Evolutionary conservation across 1,139 yeast genomes (phyloP).

Genomic region (Fermentozyma sake): DNA sequence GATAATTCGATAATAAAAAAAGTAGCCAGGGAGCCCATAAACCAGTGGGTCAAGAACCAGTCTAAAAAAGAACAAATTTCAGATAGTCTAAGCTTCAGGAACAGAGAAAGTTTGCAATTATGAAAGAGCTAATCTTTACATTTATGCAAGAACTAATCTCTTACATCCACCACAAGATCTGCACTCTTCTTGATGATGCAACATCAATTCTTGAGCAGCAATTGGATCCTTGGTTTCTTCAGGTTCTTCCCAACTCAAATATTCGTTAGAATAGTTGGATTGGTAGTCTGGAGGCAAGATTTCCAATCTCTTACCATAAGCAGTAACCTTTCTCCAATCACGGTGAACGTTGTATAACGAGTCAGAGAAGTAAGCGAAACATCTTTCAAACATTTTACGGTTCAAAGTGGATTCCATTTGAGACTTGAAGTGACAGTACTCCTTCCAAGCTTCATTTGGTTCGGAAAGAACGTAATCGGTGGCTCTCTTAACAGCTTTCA

Average conservation of each 20-base stretch:
- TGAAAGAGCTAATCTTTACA: not conserved
- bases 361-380: conserved; percentile 52
- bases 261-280: conserved; percentile 50
- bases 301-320: conserved; percentile 51
- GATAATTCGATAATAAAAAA: too few species aligned
- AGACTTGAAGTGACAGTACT: conserved; percentile 46
- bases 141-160: conserved; percentile 26
- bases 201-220: conserved; percentile 44
- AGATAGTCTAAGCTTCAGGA: too few species aligned
- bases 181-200: conserved; percentile 43
- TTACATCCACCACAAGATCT: conserved; percentile 48
- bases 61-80: too few species aligned
- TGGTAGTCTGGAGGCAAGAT: conserved; percentile 46
- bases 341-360: conserved; percentile 51
- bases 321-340: conserved; percentile 55
- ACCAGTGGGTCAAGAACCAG: too few species aligned
- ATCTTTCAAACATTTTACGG: conserved; percentile 47
- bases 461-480: conserved; percentile 42
- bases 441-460: conserved; percentile 46
- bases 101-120: too few species aligned
- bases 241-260: conserved; percentile 48
- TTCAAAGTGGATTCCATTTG: conserved; percentile 39
- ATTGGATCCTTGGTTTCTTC: conserved; percentile 43
- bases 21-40: too few species aligned
- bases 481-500: conserved; percentile 47